Conservation (phyloP, 2,329 filamentous ascomycete species). For the Furcasterigmium sp. region DNA sequence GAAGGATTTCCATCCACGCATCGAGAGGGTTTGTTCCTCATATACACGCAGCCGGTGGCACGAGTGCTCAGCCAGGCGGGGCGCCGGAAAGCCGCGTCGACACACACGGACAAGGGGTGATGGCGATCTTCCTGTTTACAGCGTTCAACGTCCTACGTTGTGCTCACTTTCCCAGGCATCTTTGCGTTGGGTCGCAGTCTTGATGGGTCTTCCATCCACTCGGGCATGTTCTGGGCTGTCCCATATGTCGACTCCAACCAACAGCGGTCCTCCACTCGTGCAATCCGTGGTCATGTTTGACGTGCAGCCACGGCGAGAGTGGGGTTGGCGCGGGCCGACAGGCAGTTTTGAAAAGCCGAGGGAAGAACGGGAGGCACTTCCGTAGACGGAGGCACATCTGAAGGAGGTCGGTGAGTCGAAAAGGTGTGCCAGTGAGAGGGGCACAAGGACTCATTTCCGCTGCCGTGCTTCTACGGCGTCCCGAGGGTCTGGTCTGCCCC, state of each 20-base stretch:
- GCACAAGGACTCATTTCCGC: no score
- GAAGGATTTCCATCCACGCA: neutral
- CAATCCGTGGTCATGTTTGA: no score
- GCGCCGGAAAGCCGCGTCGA: neutral
- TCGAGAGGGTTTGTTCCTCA: conserved; percentile 1
- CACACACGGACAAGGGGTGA: neutral
- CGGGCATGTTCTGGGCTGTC: no score
- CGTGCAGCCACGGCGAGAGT: no score
- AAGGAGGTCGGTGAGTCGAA: neutral
- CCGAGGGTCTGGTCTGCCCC: neutral
- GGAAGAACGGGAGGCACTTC: neutral
- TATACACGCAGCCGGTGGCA: conserved; percentile 8
- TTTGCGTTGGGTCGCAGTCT: neutral
- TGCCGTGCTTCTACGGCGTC: neutral
- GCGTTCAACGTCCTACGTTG: neutral
- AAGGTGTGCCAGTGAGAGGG: neutral
- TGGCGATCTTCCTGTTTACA: neutral
- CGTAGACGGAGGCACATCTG: neutral
- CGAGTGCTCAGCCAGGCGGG: neutral
- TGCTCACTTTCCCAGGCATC: neutral
- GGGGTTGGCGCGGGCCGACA: no score
- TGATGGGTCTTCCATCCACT: neutral
- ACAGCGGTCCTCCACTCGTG: no score
- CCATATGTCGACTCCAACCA: no score
- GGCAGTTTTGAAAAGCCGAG: neutral